Base-by-base conservation (phyloP, 169 alveolate species). In the Plasmodium gaboni region DNA sequence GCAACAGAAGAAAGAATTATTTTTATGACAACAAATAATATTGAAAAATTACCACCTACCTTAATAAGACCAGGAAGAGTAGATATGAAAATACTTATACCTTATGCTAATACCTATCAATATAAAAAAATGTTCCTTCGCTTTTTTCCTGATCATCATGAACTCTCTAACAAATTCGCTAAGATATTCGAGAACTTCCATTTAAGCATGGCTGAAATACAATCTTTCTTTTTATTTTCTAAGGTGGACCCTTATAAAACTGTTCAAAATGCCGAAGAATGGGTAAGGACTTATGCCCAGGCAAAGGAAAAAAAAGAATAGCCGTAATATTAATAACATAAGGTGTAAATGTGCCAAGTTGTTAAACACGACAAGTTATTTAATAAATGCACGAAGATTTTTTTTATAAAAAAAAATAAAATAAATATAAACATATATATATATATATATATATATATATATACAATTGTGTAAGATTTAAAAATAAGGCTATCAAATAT, bases 51-150 rank as follows among this genome's bases (percentile, higher is more conserved):
- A 1, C 96, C 96, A 15, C 92, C 73, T 6, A 91, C 97, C 8
- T 85, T 95, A 5, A 91, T 94, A 24, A 91, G 96, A 24, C 96
- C 97, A 10, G 97, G 97, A 0, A 89, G 97, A n/a, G 96, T 95
- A 32, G 97, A 95, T 86, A 65, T 95, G 44, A 95, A 94, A 83
- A 93, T 95, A 22, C 90, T 92, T 38, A 74, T 95, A n/a, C 94
- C 95, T 42, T 93, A 88, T 80, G 96, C 97, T 9, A 92, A 92
- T 15, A 93, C 67, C 0, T 74, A 78, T 65, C 95, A 95, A 74
- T 88, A 94, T 64, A 73, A 78, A 78, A 88, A 92, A 24, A 73
- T 93, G 93, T 93, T 95, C 53, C 55, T 89, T 12, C 93, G 96
- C 3, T 95, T 95, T 74, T 93, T 92, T 67, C 97, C 97, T 10